Base-by-base conservation (phyloP, 495 filamentous ascomycete species). In the Penicillium bialowiezense region DNA sequence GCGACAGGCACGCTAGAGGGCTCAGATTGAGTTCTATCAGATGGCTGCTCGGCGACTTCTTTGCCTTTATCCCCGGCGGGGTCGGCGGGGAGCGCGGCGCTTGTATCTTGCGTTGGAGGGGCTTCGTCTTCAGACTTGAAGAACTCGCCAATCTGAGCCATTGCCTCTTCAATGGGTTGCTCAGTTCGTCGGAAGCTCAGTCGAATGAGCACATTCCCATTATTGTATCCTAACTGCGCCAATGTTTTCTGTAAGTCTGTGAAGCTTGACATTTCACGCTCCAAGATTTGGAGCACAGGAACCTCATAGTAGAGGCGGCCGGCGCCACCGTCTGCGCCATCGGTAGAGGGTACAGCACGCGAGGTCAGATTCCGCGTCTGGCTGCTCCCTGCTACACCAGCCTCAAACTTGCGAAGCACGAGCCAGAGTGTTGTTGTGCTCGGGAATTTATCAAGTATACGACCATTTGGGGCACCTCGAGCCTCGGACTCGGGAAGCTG, bases 391-490 rank as follows among this genome's bases (percentile, higher is more conserved):
- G 78, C 76, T 41, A 75, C 78, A 20, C 78, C 76, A 40, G 77
- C 81, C 68, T 98, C 93, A 59, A 97, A 96, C 58, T 88, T 88
- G 41, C 92, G 87, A 37, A 97, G 65, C 18, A 97, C 71, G 41
- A 86, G 74, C 95, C 95, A 98, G 60, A 97, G 58, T 12, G 87
- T 85, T 26, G 88, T 90, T 46, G 86, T 84, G 63, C 84, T 91
- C 1, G 90, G 79, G 39, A 96, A 86, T 63, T 93, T 95, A 59
- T 93, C 84, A 23, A 79, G 79, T 48, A 93, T 70, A 18, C 92
- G 85, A 35, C 75, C 74, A 48, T 76, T 83, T 8, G 73, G 73
- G 9, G 70, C 70, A 40, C 72, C 71, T 12, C 68, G 73, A 5
- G 78, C 78, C 60, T 88, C 88, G 4, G 78, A 77, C 19, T 83